Evolutionary conservation across 2,329 filamentous ascomycete genomes (phyloP), one percentile per base, ranked within the genome.

Genomic region (Grosmannia serpens): DNA sequence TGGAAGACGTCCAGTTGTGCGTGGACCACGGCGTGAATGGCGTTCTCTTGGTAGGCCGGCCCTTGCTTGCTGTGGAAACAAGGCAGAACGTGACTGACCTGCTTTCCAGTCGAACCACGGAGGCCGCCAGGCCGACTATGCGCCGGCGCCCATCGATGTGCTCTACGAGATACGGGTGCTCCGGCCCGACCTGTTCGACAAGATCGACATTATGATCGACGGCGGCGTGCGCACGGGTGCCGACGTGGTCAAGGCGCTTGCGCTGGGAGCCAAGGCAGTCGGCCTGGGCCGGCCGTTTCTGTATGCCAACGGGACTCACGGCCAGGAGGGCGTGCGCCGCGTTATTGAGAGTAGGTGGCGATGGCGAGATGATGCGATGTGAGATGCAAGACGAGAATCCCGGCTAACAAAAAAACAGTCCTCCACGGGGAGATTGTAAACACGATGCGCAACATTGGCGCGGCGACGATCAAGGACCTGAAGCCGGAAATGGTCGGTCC

Each of bases 21-120:
- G 76, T 81, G 4, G 74, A 83, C 57, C 61, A 76, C 47, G 81
- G 79, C 0, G 75, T 77, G n/a, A 79, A 85, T 63, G 81, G 79
- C 0, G 82, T 85, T 57, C 73, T 85, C 1, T 75, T 84, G 27
- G 58, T 59, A 33, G 9, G 58, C 46, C 9, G 6, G 77, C 73
- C 24, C 33, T 11, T 6, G 29, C 4, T 3, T 4, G n/a, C 24
- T n/a, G 24, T 29, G 24, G 47, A 31, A 29, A 11, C 17, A 51
- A 31, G 17, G n/a, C 7, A 29, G 17, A 41, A 41, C 2, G 4
- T 17, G 15, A 20, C 38, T 41, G 38, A 41, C 38, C 13, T 27
- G 24, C 53, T 44, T 27, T 27, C 2, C 24, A 59, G 58, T 59
- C 58, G 29, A 59, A 59, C 61, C 82, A 85, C 67, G 82, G 80